phyloP scores from a whole-genome alignment of 75 land plant genomes.

The Pinus tabuliformis region DNA sequence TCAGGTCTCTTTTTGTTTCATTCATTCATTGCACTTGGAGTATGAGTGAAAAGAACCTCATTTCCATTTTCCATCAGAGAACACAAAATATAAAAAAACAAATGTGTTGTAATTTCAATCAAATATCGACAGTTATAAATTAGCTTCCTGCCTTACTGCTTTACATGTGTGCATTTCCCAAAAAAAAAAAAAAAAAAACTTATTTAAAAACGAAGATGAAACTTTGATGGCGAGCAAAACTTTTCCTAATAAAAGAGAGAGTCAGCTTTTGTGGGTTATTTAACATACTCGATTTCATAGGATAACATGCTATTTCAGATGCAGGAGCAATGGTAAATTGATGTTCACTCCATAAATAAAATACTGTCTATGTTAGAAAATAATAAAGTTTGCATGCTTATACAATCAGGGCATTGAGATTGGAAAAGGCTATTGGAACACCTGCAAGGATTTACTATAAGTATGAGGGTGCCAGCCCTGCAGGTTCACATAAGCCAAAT shows the following conservation, averaged over 20 bases:
- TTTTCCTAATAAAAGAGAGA: not conserved
- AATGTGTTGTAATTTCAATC: not conserved
- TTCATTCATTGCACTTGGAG: not conserved
- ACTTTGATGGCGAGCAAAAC: not conserved
- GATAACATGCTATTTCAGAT: not conserved
- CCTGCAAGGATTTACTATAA: slow-evolving; percentile 98
- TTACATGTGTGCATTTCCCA: not conserved
- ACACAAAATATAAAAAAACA: not conserved
- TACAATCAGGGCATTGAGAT: slow-evolving; percentile 61
- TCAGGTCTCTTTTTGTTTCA: slow-evolving; percentile 46
- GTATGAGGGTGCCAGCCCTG: slow-evolving; percentile 94
- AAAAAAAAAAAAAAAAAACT: not conserved
- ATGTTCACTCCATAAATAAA: not conserved
- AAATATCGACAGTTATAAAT: not conserved
- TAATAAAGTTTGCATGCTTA: not conserved
- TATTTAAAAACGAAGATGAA: not conserved
- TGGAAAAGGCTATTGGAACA: slow-evolving; percentile 80
- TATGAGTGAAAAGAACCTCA: not conserved
- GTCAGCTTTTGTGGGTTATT: not conserved
- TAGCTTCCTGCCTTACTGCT: not conserved
- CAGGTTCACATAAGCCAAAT: slow-evolving; percentile 94
- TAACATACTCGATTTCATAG: not conserved
- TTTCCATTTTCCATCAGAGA: not conserved
- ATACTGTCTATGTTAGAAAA: not conserved
- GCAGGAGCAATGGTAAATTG: not conserved